These are phyloP conservation scores for Vitis hybrid DNA, from an alignment of 177 flowering plant species.

Conservation along the genomic window DNA sequence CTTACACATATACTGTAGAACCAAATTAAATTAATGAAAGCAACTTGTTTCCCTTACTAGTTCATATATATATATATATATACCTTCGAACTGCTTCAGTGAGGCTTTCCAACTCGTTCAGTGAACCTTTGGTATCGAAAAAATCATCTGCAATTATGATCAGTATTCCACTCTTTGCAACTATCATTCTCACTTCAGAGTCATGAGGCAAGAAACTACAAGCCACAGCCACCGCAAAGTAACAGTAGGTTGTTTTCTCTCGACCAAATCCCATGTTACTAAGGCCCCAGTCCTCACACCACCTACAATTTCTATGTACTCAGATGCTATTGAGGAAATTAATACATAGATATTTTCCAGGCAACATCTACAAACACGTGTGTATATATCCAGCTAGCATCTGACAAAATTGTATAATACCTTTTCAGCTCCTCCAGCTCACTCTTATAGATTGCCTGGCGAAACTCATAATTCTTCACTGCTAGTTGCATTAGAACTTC, in stretches of 20 bases:
- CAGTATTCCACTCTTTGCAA: constrained; percentile 35
- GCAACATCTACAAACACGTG: no score
- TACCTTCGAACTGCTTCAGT: constrained; percentile 31
- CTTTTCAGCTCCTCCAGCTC: constrained; percentile 41
- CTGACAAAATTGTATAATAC: constrained; percentile 8
- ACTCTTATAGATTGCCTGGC: constrained; percentile 30
- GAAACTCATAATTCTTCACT: constrained; percentile 20
- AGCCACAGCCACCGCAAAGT: constrained; percentile 33
- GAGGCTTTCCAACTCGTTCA: constrained; percentile 30
- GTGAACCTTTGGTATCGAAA: constrained; percentile 43
- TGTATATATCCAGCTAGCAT: no score
- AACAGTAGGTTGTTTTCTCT: constrained; percentile 44
- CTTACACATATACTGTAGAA: background rate
- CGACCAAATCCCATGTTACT: constrained; percentile 44
- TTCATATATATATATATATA: constrained; percentile 16
- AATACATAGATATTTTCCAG: no score
- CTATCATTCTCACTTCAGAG: constrained; percentile 22
- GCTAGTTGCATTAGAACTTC: constrained; percentile 35
- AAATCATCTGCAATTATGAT: constrained; percentile 55
- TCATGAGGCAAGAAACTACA: constrained; percentile 22
- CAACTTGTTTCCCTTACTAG: no score
- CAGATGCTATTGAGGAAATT: no score
- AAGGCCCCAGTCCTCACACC: constrained; percentile 39
- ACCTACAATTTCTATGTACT: constrained; percentile 21
- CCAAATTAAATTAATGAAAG: no score